phyloP scores from a whole-genome alignment of 2,329 filamentous ascomycete genomes.

The Cytospora chrysosperma region DNA sequence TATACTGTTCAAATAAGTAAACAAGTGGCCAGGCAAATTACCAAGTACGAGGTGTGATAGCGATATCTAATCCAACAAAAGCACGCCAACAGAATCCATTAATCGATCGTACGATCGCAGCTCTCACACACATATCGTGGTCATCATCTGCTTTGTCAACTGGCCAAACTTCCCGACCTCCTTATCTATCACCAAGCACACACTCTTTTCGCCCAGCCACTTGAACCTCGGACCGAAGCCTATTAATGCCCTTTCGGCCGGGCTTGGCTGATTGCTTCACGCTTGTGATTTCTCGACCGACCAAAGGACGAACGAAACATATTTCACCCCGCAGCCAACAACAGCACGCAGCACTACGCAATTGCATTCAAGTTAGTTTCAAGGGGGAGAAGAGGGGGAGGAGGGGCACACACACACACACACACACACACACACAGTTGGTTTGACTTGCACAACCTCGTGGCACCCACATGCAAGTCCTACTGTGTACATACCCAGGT shows the following conservation, averaged over 20 bases:
- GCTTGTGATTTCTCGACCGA: not conserved
- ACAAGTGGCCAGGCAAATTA: too few species aligned
- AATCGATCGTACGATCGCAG: conserved; percentile 12
- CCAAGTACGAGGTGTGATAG: too few species aligned
- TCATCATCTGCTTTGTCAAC: not conserved
- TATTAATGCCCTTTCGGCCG: not conserved
- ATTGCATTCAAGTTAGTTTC: not conserved
- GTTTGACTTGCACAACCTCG: not conserved
- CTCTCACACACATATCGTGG: conserved; percentile 6
- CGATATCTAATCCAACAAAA: too few species aligned
- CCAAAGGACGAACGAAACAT: not conserved
- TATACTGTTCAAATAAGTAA: too few species aligned
- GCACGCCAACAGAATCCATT: not conserved
- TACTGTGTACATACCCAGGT: not conserved
- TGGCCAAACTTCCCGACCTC: conserved; percentile 1
- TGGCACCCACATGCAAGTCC: not conserved
- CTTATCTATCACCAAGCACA: not conserved
- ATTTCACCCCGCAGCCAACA: not conserved
- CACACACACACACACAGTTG: too few species aligned
- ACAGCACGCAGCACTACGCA: not conserved
- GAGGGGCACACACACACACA: too few species aligned
- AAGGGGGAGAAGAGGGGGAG: too few species aligned
- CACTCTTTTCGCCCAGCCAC: conserved; percentile 2
- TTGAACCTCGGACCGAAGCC: conserved; percentile 3
- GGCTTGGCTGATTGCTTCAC: not conserved